A percentile compares a stretch with the other conserved stretches of the same genome.
These are phyloP conservation scores for Oxytropis ochrocephala DNA, from an alignment of 306 rosid genomes.

Conservation along the genomic window DNA sequence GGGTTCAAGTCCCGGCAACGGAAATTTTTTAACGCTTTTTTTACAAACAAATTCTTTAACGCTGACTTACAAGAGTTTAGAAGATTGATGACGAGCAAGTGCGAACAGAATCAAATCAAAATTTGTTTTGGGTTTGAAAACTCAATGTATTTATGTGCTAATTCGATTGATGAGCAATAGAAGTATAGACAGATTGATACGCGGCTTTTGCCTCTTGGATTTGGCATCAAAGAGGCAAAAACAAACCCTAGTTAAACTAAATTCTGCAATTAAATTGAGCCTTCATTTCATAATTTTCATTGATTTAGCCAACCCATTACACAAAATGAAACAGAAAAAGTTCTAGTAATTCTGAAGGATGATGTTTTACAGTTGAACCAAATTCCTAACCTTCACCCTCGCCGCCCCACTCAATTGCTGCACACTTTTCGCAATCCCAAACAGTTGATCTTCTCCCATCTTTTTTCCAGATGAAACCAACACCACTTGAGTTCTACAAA, in stretches of 20 bases:
- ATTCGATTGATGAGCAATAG: too few species aligned
- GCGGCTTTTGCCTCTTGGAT: too few species aligned
- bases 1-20: conserved; percentile 10
- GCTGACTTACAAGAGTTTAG: too few species aligned
- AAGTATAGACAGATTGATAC: too few species aligned
- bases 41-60: not conserved
- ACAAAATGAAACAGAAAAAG: not conserved
- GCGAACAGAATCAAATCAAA: not conserved
- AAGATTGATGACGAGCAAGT: not conserved
- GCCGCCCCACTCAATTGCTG: conserved; percentile 42
- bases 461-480: conserved; percentile 42
- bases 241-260: not conserved
- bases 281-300: not conserved
- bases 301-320: not conserved
- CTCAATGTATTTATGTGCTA: too few species aligned
- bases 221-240: not conserved
- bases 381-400: conserved; percentile 49
- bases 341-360: not conserved
- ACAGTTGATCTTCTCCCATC: conserved; percentile 34
- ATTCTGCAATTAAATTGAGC: not conserved
- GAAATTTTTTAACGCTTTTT: not conserved
- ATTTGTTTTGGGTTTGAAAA: too few species aligned
- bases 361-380: conserved; percentile 19
- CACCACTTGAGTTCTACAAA: conserved; percentile 54
- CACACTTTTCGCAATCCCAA: conserved; percentile 47